Conservation (phyloP, 2,329 filamentous ascomycete genomes). For the Truncatella angustata region DNA sequence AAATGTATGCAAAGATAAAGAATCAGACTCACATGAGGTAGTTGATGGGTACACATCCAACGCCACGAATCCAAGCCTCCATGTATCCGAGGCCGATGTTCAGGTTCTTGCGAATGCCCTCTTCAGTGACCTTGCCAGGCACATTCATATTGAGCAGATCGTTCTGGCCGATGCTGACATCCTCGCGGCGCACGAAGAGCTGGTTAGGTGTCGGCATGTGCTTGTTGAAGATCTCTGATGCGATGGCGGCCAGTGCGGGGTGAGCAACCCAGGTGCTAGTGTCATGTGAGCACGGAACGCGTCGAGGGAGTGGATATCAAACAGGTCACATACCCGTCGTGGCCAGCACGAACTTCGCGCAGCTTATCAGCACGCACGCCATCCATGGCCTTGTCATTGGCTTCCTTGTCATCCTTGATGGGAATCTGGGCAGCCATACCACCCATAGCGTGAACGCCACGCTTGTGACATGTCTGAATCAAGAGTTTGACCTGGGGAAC, state of each 20-base stretch:
- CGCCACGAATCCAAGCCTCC: slow-evolving; percentile 94
- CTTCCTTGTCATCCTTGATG: slow-evolving; percentile 89
- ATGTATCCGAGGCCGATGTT: slow-evolving; percentile 97
- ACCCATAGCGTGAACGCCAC: slow-evolving; percentile 97
- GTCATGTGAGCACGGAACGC: neutral
- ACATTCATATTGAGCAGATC: slow-evolving; percentile 99
- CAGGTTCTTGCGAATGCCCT: slow-evolving; percentile 94
- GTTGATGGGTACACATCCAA: slow-evolving; percentile 97
- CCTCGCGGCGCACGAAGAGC: slow-evolving; percentile 85
- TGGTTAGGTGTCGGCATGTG: slow-evolving; percentile 99
- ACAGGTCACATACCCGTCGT: slow-evolving; percentile 62
- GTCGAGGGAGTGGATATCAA: neutral
- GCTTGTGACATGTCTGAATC: slow-evolving; percentile 96
- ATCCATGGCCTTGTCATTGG: slow-evolving; percentile 94
- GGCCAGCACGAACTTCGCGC: slow-evolving; percentile 89
- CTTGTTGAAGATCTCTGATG: slow-evolving; percentile 92
- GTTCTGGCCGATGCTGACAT: slow-evolving; percentile 80
- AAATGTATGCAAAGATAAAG: slow-evolving; percentile 3
- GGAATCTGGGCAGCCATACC: slow-evolving; percentile 99
- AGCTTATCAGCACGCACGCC: slow-evolving; percentile 93
- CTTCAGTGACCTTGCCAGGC: slow-evolving; percentile 86
- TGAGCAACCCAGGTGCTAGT: slow-evolving; percentile 88
- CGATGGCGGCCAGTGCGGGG: slow-evolving; percentile 84
- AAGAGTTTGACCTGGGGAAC: slow-evolving; percentile 69
- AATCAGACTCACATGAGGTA: slow-evolving; percentile 71